Percentiles rank a stretch among this genome's conserved stretches.
phyloP scores from a whole-genome alignment of 176 grass and related monocot species.

The Bonia amplexicaulis region DNA sequence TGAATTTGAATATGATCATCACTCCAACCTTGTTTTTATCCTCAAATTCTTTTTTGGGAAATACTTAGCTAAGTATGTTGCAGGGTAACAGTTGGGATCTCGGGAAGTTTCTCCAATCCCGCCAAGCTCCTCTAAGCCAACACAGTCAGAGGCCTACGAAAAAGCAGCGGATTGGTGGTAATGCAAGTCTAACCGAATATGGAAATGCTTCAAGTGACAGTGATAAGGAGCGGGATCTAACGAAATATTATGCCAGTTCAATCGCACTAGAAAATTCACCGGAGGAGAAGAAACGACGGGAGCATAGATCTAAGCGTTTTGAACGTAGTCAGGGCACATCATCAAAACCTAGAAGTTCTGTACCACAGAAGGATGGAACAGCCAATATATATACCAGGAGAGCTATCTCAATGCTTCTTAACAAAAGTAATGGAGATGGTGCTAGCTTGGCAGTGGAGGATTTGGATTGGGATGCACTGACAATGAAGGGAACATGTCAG shows the following conservation, averaged over 20 bases:
- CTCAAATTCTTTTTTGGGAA: slow-evolving; percentile 4
- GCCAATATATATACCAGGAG: slow-evolving; percentile 42
- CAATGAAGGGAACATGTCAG: slow-evolving; percentile 89
- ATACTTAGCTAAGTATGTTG: slow-evolving; percentile 17
- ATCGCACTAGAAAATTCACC: slow-evolving; percentile 58
- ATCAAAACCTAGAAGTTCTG: slow-evolving; percentile 29
- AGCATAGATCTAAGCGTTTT: slow-evolving; percentile 82
- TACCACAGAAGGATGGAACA: slow-evolving; percentile 30
- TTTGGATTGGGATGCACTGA: slow-evolving; percentile 89
- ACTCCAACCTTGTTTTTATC: background rate
- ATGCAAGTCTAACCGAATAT: slow-evolving; percentile 43
- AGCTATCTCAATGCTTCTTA: slow-evolving; percentile 44
- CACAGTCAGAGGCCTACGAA: slow-evolving; percentile 40
- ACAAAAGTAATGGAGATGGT: slow-evolving; percentile 46
- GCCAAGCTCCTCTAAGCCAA: slow-evolving; percentile 41
- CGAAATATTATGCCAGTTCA: slow-evolving; percentile 66
- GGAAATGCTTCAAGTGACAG: slow-evolving; percentile 56
- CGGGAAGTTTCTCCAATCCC: slow-evolving; percentile 38
- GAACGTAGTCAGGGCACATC: slow-evolving; percentile 48
- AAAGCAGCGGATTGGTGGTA: slow-evolving; percentile 35
- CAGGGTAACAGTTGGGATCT: slow-evolving; percentile 52
- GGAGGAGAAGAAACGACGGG: slow-evolving; percentile 76
- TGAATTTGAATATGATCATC: background rate
- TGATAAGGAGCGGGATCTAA: slow-evolving; percentile 63
- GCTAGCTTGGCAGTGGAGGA: slow-evolving; percentile 66